These are phyloP conservation scores for Collybia sp. DNA, from an alignment of 768 basidiomycete species.

Conservation along the genomic window DNA sequence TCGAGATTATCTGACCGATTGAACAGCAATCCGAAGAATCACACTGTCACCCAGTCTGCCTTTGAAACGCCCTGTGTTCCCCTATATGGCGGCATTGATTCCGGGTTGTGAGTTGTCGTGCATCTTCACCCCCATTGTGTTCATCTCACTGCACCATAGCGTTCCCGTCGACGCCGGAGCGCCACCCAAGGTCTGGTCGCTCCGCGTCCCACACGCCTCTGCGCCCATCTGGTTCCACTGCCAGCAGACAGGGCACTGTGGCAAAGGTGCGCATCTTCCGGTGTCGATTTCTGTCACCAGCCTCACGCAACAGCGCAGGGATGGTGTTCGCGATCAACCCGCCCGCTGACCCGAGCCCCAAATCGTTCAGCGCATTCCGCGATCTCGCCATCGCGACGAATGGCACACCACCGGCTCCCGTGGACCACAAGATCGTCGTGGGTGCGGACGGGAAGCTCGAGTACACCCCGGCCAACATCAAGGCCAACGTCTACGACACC, in stretches of 20 bases:
- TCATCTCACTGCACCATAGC: background rate
- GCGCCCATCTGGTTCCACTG: constrained; percentile 10
- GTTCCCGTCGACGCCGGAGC: constrained; percentile 19
- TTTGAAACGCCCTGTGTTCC: constrained; percentile 26
- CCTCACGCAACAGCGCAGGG: constrained; percentile 14
- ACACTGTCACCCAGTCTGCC: constrained; percentile 28
- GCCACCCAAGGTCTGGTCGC: constrained; percentile 29
- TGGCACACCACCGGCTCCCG: background rate
- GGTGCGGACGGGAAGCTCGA: background rate
- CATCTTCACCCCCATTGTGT: background rate
- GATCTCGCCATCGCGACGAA: constrained; percentile 25
- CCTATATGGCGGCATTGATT: constrained; percentile 15
- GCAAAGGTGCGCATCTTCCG: background rate
- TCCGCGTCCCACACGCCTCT: constrained; percentile 33
- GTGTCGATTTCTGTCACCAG: background rate
- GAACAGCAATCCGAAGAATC: constrained; percentile 18
- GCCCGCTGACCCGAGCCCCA: constrained; percentile 12
- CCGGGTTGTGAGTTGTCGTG: constrained; percentile 18
- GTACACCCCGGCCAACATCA: background rate
- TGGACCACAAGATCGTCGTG: background rate
- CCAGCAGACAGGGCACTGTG: background rate
- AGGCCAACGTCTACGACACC: background rate
- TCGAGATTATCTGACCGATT: background rate
- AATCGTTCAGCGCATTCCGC: constrained; percentile 35
- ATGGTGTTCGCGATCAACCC: constrained; percentile 53